Evolutionary conservation across 1,139 yeast species (phyloP).

Genomic region (Saccharomycopsis crataegensis): DNA sequence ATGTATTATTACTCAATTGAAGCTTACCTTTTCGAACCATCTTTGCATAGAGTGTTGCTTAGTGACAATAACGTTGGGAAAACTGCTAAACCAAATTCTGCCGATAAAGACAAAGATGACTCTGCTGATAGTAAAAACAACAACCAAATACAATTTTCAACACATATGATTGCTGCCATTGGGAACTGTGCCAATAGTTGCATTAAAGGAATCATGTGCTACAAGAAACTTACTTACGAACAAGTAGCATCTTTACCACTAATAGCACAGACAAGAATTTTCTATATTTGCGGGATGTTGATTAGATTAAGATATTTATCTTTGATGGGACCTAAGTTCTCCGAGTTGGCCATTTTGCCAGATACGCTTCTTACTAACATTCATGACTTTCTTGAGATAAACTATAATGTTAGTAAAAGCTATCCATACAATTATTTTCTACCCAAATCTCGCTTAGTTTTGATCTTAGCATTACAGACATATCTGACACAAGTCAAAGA

Average conservation of each 20-base stretch:
- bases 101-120: background rate
- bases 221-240: slow-evolving; percentile 35
- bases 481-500: slow-evolving; percentile 45
- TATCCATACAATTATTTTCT: slow-evolving; percentile 45
- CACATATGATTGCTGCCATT: slow-evolving; percentile 34
- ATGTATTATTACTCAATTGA: slow-evolving; percentile 60
- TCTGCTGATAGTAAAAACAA: background rate
- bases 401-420: slow-evolving; percentile 32
- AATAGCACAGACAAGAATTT: slow-evolving; percentile 53
- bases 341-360: slow-evolving; percentile 41
- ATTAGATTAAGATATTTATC: slow-evolving; percentile 51
- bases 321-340: slow-evolving; percentile 46
- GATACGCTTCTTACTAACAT: slow-evolving; percentile 39
- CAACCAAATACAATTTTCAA: slow-evolving; percentile 22
- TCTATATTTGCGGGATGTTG: slow-evolving; percentile 62
- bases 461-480: slow-evolving; percentile 53
- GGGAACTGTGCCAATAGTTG: slow-evolving; percentile 51
- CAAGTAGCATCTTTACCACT: slow-evolving; percentile 53
- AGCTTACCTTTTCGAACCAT: slow-evolving; percentile 66
- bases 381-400: slow-evolving; percentile 35
- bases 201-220: slow-evolving; percentile 43
- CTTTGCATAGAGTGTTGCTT: slow-evolving; percentile 32
- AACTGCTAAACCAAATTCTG: background rate
- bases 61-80: background rate
- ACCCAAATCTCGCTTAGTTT: slow-evolving; percentile 45